Conservation (phyloP, 176 grass and related monocot species). For the Musa itinerans region DNA sequence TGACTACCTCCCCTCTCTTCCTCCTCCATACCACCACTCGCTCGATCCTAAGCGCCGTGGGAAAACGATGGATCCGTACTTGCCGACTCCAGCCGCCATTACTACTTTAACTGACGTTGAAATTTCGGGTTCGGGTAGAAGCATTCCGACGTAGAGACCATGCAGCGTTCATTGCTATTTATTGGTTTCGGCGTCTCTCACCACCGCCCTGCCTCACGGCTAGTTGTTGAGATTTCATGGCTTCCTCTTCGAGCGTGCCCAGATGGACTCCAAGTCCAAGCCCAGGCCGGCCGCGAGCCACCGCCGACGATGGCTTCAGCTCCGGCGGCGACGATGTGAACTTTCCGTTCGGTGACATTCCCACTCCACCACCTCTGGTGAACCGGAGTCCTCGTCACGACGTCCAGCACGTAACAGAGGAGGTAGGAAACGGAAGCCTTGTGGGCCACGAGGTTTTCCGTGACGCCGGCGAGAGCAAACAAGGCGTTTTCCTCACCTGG, state of each 20-base stretch:
- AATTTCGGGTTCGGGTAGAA: too few relatives aligned
- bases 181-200: too few relatives aligned
- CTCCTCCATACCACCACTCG: too few relatives aligned
- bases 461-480: conserved; percentile 22
- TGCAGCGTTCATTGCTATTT: too few relatives aligned
- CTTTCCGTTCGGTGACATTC: conserved; percentile 49
- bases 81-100: too few relatives aligned
- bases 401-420: not conserved
- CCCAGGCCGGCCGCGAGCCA: not conserved
- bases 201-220: too few relatives aligned
- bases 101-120: too few relatives aligned
- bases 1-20: too few relatives aligned
- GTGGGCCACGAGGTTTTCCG: conserved; percentile 5
- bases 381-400: not conserved
- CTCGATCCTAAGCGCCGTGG: too few relatives aligned
- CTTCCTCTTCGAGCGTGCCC: conserved; percentile 31
- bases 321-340: not conserved
- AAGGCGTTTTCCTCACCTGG: conserved; percentile 49
- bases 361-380: conserved; percentile 14
- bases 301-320: not conserved
- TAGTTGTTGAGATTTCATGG: conserved; percentile 11
- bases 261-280: conserved; percentile 58
- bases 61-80: too few relatives aligned
- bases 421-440: too few relatives aligned
- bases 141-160: too few relatives aligned